Conservation (phyloP, 352 stramenopile species). For the Globisporangium spiculum region DNA sequence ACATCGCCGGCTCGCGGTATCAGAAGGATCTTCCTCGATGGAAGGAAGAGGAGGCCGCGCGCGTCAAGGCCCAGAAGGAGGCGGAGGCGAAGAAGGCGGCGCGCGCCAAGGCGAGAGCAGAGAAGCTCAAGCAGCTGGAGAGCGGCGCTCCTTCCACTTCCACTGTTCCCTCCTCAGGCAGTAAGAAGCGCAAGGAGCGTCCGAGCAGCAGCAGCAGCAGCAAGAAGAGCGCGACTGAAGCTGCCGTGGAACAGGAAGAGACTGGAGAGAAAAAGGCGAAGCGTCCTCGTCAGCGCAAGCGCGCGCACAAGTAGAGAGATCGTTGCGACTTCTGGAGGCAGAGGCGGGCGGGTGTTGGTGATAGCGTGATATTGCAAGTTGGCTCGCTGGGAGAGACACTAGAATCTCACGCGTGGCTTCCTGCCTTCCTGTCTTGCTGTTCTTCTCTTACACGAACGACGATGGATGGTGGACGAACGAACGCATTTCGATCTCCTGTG, state of each 20-base stretch:
- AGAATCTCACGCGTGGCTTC: not conserved
- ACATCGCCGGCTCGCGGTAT: slow-evolving; percentile 51
- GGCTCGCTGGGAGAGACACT: not conserved
- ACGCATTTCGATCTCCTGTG: not conserved
- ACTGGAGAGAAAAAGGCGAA: slow-evolving; percentile 5
- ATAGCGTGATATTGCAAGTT: not conserved
- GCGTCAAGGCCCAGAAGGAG: slow-evolving; percentile 23
- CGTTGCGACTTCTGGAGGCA: not conserved
- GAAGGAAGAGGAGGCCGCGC: slow-evolving; percentile 40
- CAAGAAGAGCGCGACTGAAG: not conserved
- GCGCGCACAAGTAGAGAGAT: not conserved
- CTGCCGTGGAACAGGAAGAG: not conserved
- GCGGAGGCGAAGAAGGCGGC: slow-evolving; percentile 6
- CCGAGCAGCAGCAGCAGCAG: slow-evolving; percentile 1
- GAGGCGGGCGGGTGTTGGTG: too few species aligned
- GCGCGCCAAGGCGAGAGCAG: slow-evolving; percentile 10
- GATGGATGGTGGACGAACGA: not conserved
- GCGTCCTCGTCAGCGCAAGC: slow-evolving; percentile 9
- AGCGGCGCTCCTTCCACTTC: not conserved
- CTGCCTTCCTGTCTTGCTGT: not conserved
- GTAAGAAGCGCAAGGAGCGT: slow-evolving; percentile 11
- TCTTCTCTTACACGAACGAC: not conserved
- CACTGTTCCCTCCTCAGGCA: not conserved
- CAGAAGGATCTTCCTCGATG: slow-evolving; percentile 55
- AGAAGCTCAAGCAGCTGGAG: slow-evolving; percentile 16